Conservation (phyloP, 2,329 filamentous ascomycete species). For the Fragosphaeria purpurea region DNA sequence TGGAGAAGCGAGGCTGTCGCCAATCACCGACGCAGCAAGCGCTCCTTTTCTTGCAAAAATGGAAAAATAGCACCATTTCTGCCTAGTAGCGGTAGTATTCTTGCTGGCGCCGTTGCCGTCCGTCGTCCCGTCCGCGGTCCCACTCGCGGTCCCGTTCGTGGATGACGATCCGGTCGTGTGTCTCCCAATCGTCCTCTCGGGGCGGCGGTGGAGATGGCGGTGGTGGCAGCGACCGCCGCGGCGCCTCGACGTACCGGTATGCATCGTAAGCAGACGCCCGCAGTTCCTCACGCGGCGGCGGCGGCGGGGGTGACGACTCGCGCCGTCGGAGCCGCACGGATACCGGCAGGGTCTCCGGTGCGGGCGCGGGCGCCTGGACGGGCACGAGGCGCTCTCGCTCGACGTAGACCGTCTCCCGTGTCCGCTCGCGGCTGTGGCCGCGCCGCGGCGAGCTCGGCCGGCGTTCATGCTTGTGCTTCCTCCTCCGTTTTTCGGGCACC, state of each 20-base stretch:
- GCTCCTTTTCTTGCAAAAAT: too few relatives aligned
- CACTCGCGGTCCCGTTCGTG: conserved; percentile 23
- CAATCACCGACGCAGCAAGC: too few relatives aligned
- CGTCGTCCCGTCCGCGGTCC: too few relatives aligned
- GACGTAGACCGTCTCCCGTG: conserved; percentile 20
- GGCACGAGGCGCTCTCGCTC: conserved; percentile 36
- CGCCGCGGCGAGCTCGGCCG: conserved; percentile 1
- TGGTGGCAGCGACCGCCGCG: conserved; percentile 26
- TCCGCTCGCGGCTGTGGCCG: conserved; percentile 17
- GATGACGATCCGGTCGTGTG: conserved; percentile 21
- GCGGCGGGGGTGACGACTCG: neutral
- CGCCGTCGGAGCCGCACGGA: conserved; percentile 1
- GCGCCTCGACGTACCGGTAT: conserved; percentile 43
- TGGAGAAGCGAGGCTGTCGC: too few relatives aligned
- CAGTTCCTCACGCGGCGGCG: conserved; percentile 17
- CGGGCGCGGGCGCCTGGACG: conserved; percentile 13
- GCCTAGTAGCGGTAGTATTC: conserved; percentile 19
- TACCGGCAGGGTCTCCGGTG: conserved; percentile 4
- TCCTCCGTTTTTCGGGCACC: conserved; percentile 10
- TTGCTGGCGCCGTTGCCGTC: conserved; percentile 16
- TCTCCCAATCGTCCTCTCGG: conserved; percentile 19
- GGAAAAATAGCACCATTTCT: too few relatives aligned
- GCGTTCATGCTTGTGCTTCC: neutral
- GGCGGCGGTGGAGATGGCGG: conserved; percentile 21
- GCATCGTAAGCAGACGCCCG: conserved; percentile 27